Evolutionary conservation across 73 alveolate species (phyloP).

Genomic region (Uronychia binucleata): DNA sequence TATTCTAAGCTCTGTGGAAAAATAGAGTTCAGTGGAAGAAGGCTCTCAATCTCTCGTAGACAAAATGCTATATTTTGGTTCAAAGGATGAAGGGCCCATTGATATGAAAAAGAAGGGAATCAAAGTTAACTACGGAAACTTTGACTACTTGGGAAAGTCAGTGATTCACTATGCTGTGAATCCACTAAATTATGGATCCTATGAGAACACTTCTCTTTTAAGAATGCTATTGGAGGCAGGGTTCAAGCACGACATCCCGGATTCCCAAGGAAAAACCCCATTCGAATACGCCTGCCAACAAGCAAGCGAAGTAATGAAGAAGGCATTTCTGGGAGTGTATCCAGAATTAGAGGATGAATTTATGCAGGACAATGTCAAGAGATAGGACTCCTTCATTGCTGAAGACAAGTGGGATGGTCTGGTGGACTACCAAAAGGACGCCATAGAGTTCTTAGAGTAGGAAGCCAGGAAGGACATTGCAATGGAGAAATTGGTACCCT

Average conservation of each 20-base stretch:
- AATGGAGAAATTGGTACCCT: conserved; percentile 54
- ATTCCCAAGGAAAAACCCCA: conserved; percentile 74
- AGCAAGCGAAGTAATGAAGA: conserved; percentile 63
- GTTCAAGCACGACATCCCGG: conserved; percentile 58
- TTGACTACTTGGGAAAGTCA: conserved; percentile 77
- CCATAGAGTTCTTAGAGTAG: conserved; percentile 72
- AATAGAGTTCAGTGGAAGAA: background rate
- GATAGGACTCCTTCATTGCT: background rate
- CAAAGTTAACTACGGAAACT: background rate
- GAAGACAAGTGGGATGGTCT: conserved; percentile 10
- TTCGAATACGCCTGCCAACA: conserved; percentile 71
- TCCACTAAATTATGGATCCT: conserved; percentile 84
- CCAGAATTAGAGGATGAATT: conserved; percentile 6
- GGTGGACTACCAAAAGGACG: conserved; percentile 79
- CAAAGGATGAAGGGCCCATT: background rate
- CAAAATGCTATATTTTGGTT: background rate
- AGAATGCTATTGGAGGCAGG: conserved; percentile 62
- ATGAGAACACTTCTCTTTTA: conserved; percentile 82
- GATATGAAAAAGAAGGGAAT: background rate
- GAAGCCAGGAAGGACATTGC: conserved; percentile 41
- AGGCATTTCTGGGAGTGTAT: conserved; percentile 50
- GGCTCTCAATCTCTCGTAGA: too few relatives aligned
- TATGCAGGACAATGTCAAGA: conserved; percentile 11
- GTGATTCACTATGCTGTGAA: conserved; percentile 76
- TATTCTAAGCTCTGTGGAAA: background rate